Evolutionary conservation across 192 early-diverging fungal species (phyloP), one percentile per base, ranked within the genome.

Genomic region (Mortierella alpina): DNA sequence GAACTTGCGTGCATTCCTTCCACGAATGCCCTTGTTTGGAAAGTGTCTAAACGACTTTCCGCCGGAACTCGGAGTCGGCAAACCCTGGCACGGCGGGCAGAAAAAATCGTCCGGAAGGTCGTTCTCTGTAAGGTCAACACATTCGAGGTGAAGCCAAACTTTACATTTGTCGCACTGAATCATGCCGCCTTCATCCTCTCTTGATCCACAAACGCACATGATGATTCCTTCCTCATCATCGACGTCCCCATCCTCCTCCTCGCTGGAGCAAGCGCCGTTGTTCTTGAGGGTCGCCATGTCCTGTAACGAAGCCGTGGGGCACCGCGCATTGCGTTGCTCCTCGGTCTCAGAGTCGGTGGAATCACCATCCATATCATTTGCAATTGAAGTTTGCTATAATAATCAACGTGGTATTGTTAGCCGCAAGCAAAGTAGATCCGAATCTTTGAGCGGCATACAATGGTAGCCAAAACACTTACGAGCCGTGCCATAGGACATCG

Each of bases 131-230:
- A 92, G 81, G 11, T 83, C 87, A 45, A 94, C 82, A 64, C 93
- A 94, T 18, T 88, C 88, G 22, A 91, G 82, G 82, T 94, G 93
- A 49, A 94, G 87, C 93, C 93, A 94, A 23, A 84, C 67, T 48
- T 86, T 72, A 58, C 93, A 94, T 56, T 88, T 83, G 78, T 92
- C 91, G 70, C 93, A 94, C 79, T 94, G 93, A 13, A 94, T 88
- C 91, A 94, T 92, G 10, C 87, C 63, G 6, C 87, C 87, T 15
- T 76, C 72, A 13, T 87, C 86, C 53, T 86, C 84, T 6, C 70
- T 79, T 7, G 82, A 83, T 44, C 56, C 77, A 61, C 88, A 89
- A 20, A 89, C 82, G 59, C 88, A 89, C 65, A 82, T 81, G 39
- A 89, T 83, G 5, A 76, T 57, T 17, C 62, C 82, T 47, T 86